Conservation (phyloP, 805 yeast genomes). For the Candida maris region DNA sequence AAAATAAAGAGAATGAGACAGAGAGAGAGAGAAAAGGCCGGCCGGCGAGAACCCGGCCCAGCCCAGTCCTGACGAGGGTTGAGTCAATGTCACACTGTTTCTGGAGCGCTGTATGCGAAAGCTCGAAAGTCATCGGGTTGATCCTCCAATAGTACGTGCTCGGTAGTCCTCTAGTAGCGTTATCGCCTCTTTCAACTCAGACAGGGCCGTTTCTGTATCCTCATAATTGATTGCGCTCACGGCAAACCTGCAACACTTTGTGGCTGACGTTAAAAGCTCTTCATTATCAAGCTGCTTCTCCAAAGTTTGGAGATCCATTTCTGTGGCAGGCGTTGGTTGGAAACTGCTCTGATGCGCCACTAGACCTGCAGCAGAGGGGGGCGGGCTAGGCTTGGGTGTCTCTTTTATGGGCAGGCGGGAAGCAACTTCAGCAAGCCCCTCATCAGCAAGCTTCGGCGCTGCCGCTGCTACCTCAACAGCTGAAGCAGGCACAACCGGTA, state of each 20-base stretch:
- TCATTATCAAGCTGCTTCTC: slow-evolving; percentile 25
- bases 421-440: not conserved
- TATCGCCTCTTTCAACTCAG: slow-evolving; percentile 50
- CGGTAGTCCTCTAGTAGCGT: slow-evolving; percentile 15
- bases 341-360: slow-evolving; percentile 10
- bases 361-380: slow-evolving; percentile 6
- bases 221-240: slow-evolving; percentile 70
- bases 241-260: slow-evolving; percentile 69
- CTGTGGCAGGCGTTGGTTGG: not conserved
- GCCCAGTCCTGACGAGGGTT: too few relatives aligned
- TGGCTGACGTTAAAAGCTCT: slow-evolving; percentile 39
- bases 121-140: too few relatives aligned
- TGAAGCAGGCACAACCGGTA: not conserved
- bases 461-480: not conserved
- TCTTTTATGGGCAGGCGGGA: not conserved
- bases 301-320: slow-evolving; percentile 13
- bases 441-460: not conserved
- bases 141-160: not conserved
- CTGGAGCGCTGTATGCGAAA: too few relatives aligned
- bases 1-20: too few relatives aligned
- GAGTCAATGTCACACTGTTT: too few relatives aligned
- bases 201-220: slow-evolving; percentile 60
- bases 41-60: too few relatives aligned
- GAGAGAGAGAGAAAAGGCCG: too few relatives aligned
- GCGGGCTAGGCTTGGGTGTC: not conserved